phyloP scores from a whole-genome alignment of 768 basidiomycete species.

The Royoungia palumana region DNA sequence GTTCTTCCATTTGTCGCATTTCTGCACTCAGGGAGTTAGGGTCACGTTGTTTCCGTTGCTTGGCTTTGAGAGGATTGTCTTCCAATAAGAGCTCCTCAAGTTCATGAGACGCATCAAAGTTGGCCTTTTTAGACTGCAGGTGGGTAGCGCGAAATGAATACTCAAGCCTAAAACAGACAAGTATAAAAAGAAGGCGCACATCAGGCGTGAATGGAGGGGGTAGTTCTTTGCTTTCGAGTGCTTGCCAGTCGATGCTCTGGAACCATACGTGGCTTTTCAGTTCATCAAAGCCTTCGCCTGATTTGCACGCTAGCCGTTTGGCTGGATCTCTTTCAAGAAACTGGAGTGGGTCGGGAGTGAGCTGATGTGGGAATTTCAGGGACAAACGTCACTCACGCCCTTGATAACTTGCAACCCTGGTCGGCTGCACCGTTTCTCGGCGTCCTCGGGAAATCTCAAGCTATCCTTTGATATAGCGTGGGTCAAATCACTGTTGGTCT shows the following conservation, averaged over 20 bases:
- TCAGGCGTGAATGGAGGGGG: constrained; percentile 89
- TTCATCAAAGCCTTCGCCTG: constrained; percentile 77
- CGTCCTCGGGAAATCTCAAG: constrained; percentile 88
- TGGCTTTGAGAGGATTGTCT: constrained; percentile 95
- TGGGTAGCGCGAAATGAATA: constrained; percentile 3
- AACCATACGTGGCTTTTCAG: constrained; percentile 87
- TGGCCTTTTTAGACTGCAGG: constrained; percentile 90
- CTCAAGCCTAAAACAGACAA: neutral
- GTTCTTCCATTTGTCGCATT: constrained; percentile 98
- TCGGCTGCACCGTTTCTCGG: constrained; percentile 71
- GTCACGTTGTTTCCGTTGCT: constrained; percentile 89
- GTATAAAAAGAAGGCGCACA: constrained; percentile 39
- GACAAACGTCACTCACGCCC: constrained; percentile 52
- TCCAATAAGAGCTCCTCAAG: constrained; percentile 93
- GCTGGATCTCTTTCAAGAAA: constrained; percentile 82
- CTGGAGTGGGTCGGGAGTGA: constrained; percentile 38
- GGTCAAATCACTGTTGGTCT: constrained; percentile 89
- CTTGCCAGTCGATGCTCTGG: constrained; percentile 82
- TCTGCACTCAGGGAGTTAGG: constrained; percentile 76
- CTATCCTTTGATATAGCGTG: constrained; percentile 88
- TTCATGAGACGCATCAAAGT: constrained; percentile 98
- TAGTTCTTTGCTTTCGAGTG: constrained; percentile 70
- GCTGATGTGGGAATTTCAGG: constrained; percentile 12
- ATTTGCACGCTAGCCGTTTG: constrained; percentile 79
- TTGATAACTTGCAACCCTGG: constrained; percentile 76